A percentile compares a stretch with the other conserved stretches of the same genome.
Evolutionary conservation across 2,329 filamentous ascomycete genomes (phyloP).

Genomic region (Diaporthe longicolla): DNA sequence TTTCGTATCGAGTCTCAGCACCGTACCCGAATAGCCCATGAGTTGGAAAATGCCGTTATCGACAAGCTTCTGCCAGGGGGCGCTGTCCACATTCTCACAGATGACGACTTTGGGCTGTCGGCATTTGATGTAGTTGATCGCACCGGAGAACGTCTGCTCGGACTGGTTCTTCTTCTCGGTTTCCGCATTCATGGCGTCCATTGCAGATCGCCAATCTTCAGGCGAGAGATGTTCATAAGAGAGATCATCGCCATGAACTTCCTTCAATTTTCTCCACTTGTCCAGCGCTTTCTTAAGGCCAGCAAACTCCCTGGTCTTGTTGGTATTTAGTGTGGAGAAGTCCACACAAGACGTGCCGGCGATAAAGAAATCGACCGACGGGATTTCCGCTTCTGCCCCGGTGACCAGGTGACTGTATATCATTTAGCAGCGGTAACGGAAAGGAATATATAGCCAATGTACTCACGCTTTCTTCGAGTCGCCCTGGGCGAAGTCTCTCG

Average conservation of each 20-base stretch:
- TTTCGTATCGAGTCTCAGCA: conserved; percentile 74
- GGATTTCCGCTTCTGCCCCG: conserved; percentile 58
- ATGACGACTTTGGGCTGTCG: conserved; percentile 74
- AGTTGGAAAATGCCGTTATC: conserved; percentile 54
- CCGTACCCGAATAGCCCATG: conserved; percentile 69
- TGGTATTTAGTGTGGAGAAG: conserved; percentile 74
- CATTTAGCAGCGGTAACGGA: background rate
- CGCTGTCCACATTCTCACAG: conserved; percentile 77
- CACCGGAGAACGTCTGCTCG: conserved; percentile 47
- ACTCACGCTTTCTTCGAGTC: conserved; percentile 60
- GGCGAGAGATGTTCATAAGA: conserved; percentile 55
- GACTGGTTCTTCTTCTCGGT: conserved; percentile 41
- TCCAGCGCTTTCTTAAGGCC: conserved; percentile 8
- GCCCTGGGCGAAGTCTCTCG: conserved; percentile 65
- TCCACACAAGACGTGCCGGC: conserved; percentile 84
- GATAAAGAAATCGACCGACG: conserved; percentile 72
- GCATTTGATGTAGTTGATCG: conserved; percentile 51
- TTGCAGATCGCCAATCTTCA: conserved; percentile 42
- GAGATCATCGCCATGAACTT: conserved; percentile 62
- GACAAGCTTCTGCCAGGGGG: conserved; percentile 71
- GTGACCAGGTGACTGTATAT: conserved; percentile 33
- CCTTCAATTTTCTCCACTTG: conserved; percentile 60
- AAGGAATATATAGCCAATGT: conserved; percentile 39
- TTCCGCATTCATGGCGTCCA: conserved; percentile 23
- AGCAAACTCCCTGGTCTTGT: conserved; percentile 48